Percentiles rank a stretch among this genome's conserved stretches.
Evolutionary conservation across 352 stramenopile species (phyloP).

Genomic region (Pythium monospermum): DNA sequence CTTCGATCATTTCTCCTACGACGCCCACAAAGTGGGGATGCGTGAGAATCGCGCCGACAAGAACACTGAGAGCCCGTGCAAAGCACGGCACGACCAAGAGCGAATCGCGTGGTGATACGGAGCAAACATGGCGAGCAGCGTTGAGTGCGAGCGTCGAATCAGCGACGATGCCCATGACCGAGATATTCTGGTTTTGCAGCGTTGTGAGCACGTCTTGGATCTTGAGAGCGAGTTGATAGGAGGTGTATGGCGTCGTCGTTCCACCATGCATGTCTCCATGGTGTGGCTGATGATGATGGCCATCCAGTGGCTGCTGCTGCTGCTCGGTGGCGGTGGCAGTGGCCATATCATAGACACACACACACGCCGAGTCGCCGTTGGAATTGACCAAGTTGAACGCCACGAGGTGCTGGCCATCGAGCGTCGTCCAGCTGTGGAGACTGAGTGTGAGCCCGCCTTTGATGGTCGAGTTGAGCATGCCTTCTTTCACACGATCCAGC

Average conservation of each 20-base stretch:
- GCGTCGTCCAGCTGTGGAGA: constrained; percentile 59
- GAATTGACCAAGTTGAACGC: constrained; percentile 76
- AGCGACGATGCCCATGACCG: constrained; percentile 68
- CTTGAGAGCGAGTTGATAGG: constrained; percentile 23
- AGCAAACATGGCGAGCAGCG: constrained; percentile 54
- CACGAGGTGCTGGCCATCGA: constrained; percentile 62
- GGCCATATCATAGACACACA: constrained; percentile 53
- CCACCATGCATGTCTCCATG: too few relatives aligned
- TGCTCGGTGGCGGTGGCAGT: too few relatives aligned
- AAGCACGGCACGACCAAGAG: constrained; percentile 72
- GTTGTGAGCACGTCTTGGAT: constrained; percentile 56
- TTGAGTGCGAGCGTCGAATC: constrained; percentile 57
- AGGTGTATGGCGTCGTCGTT: constrained; percentile 18
- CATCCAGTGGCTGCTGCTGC: not conserved
- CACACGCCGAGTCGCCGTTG: constrained; percentile 67
- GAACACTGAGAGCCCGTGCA: constrained; percentile 39
- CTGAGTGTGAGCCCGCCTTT: constrained; percentile 77
- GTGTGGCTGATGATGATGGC: not conserved
- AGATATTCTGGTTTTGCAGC: constrained; percentile 52
- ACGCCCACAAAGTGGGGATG: constrained; percentile 37
- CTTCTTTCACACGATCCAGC: constrained; percentile 74
- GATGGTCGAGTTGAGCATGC: constrained; percentile 76
- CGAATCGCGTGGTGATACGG: constrained; percentile 30
- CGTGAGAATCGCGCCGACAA: constrained; percentile 55
- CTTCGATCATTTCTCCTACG: constrained; percentile 59